A percentile compares a stretch with the other conserved stretches of the same genome.
Evolutionary conservation across 1,284 basidiomycete species (phyloP).

Genomic region (Puccinia polysora): DNA sequence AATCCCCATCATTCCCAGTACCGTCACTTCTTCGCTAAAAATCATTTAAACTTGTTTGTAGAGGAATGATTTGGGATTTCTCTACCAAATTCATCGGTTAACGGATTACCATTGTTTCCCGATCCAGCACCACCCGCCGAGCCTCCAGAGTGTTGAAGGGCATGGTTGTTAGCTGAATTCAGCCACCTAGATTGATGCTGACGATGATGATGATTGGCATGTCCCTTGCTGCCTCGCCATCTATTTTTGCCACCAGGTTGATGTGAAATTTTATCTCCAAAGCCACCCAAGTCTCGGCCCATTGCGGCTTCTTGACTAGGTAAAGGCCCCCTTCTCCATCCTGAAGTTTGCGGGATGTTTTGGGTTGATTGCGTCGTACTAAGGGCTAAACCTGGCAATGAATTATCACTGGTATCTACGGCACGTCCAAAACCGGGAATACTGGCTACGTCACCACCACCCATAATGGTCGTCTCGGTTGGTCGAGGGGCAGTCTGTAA

Average conservation of each 20-base stretch:
- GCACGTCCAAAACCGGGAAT: conserved; percentile 42
- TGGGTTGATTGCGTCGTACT: conserved; percentile 1
- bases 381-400: conserved; percentile 28
- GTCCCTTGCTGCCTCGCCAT: conserved; percentile 14
- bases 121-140: too few relatives aligned
- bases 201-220: conserved; percentile 14
- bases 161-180: conserved; percentile 15
- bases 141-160: too few relatives aligned
- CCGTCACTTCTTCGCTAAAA: too few relatives aligned
- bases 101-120: too few relatives aligned
- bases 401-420: conserved; percentile 23
- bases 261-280: conserved; percentile 1
- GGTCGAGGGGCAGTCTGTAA: conserved; percentile 11
- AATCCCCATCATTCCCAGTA: too few relatives aligned
- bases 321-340: conserved; percentile 36
- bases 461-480: background rate
- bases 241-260: conserved; percentile 17
- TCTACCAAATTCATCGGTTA: too few relatives aligned
- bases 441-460: background rate
- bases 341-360: background rate
- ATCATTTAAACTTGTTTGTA: too few relatives aligned
- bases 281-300: conserved; percentile 36
- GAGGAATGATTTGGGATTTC: too few relatives aligned
- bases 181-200: conserved; percentile 6
- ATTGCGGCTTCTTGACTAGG: conserved; percentile 40